Conservation (phyloP, 441 rosid species). For the Erodium trifolium region DNA sequence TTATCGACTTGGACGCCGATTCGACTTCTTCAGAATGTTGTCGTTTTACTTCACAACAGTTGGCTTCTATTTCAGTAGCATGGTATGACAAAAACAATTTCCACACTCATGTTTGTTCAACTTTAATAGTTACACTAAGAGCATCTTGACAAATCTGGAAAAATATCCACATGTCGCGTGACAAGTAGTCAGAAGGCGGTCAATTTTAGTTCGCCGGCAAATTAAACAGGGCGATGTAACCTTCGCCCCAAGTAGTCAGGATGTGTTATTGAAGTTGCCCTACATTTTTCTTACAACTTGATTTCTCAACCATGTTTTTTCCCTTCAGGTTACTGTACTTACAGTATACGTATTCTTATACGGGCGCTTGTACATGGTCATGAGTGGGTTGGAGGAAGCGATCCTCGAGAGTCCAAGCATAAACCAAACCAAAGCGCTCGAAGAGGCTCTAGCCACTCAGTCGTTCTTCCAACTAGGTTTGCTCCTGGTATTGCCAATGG, state of each 20-base stretch:
- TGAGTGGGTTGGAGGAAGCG: conserved; percentile 82
- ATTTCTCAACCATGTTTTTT: conserved; percentile 7
- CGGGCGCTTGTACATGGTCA: conserved; percentile 85
- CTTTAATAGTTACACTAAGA: background rate
- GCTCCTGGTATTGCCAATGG: conserved; percentile 28
- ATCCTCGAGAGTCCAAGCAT: conserved; percentile 49
- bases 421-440: conserved; percentile 65
- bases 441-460: conserved; percentile 74
- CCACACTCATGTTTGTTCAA: background rate
- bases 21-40: conserved; percentile 95
- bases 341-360: conserved; percentile 82
- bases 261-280: no score
- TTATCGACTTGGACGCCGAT: conserved; percentile 25
- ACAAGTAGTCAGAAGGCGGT: no score
- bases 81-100: conserved; percentile 44
- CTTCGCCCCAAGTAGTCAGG: no score
- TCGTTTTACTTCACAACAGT: conserved; percentile 95
- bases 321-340: conserved; percentile 71
- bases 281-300: conserved; percentile 5
- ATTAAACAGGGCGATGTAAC: no score
- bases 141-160: no score
- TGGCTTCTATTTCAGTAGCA: conserved; percentile 95
- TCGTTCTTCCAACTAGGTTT: conserved; percentile 82
- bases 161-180: no score
- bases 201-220: no score